Percentiles rank a stretch among this genome's conserved stretches.
Conservation (phyloP, 306 rosid genomes). For the Abrus precatorius region DNA sequence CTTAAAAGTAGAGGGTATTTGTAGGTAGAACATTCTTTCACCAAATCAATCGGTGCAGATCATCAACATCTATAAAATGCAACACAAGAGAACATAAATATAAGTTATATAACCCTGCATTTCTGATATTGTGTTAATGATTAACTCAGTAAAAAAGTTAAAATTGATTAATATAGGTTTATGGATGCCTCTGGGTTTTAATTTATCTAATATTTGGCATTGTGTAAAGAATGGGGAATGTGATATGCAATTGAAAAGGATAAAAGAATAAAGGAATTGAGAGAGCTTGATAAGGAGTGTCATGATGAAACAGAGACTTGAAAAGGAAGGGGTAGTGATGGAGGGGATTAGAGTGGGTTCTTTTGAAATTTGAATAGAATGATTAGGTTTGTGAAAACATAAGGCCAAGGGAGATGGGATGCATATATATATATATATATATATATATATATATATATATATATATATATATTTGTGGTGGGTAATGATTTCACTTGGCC, state of each 20-base stretch:
- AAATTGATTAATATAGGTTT: too few species aligned
- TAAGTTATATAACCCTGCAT: too few species aligned
- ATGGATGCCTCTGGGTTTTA: not conserved
- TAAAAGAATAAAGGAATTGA: not conserved
- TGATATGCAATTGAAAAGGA: not conserved
- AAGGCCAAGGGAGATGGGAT: conserved; percentile 46
- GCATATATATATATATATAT: not conserved
- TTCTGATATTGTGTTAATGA: too few species aligned
- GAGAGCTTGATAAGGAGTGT: not conserved
- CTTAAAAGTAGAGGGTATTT: too few species aligned
- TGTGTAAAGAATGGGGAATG: too few species aligned
- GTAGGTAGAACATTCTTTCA: too few species aligned
- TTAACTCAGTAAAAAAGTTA: too few species aligned
- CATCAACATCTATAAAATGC: too few species aligned
- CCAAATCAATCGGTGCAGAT: too few species aligned
- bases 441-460: not conserved
- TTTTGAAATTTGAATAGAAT: conserved; percentile 50
- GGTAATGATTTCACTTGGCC: conserved; percentile 59
- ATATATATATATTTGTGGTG: conserved; percentile 39
- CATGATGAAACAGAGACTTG: conserved; percentile 50
- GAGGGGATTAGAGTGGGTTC: conserved; percentile 35
- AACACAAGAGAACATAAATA: too few species aligned
- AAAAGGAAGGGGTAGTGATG: conserved; percentile 50
- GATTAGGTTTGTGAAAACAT: conserved; percentile 63
- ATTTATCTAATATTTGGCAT: too few species aligned